Conservation (phyloP, 2,329 filamentous ascomycete genomes). For the Xylaria sp. region DNA sequence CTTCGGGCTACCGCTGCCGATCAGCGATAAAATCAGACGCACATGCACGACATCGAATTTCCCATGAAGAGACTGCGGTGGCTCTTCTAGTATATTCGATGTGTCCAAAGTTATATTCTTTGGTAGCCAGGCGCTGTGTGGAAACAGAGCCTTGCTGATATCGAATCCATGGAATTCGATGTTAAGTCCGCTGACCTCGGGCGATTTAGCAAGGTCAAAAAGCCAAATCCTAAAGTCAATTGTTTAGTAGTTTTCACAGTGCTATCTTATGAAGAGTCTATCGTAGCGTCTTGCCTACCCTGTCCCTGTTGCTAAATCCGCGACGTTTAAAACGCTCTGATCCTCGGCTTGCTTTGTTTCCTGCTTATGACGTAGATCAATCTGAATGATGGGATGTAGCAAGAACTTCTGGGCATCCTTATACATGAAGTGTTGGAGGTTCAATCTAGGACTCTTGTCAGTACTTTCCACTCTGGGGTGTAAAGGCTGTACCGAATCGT, state of each 20-base stretch:
- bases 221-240: slow-evolving; percentile 15
- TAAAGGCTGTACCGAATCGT: background rate
- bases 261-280: background rate
- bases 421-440: slow-evolving; percentile 24
- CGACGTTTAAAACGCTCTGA: background rate
- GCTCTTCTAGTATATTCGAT: slow-evolving; percentile 13
- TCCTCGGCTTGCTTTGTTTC: background rate
- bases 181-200: slow-evolving; percentile 11
- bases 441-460: slow-evolving; percentile 15
- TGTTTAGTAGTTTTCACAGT: background rate
- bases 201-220: slow-evolving; percentile 21
- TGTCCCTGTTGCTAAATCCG: slow-evolving; percentile 26
- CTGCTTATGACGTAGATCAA: background rate
- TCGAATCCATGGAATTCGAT: slow-evolving; percentile 24
- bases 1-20: slow-evolving; percentile 15
- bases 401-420: slow-evolving; percentile 21
- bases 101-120: slow-evolving; percentile 13
- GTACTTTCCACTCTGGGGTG: background rate
- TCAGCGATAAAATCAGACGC: slow-evolving; percentile 21
- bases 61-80: slow-evolving; percentile 15
- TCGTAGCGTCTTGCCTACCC: slow-evolving; percentile 16
- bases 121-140: slow-evolving; percentile 20
- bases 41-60: slow-evolving; percentile 23
- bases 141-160: slow-evolving; percentile 22
- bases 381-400: slow-evolving; percentile 21